Evolutionary conservation across 2,329 filamentous ascomycete genomes (phyloP), one percentile per base, ranked within the genome.

Genomic region (Pseudocercospora musae): DNA sequence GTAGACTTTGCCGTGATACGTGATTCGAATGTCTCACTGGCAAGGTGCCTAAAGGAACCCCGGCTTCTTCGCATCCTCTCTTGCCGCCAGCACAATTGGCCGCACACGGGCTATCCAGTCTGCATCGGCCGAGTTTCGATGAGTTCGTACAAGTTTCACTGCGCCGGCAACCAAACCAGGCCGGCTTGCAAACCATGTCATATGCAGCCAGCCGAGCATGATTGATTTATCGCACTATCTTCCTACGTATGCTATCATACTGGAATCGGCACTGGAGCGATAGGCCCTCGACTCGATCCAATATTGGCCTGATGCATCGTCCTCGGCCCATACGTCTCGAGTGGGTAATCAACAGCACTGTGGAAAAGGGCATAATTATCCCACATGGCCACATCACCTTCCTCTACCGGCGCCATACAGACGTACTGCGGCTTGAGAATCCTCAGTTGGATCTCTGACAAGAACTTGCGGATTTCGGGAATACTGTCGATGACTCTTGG

Each of bases 241-340:
- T 13, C 13, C 1, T 33, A 33, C 11, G 49, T 50, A n/a, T n/a
- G n/a, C n/a, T n/a, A n/a, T n/a, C n/a, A n/a, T 52, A 62, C 63
- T 31, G 63, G 60, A 55, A 66, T 59, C 5, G 60, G 63, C 1
- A 63, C 54, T 4, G 60, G 63, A 8, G 50, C 63, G 13, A 60
- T 29, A 0, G 63, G 63, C 0, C 63, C 63, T 25, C 44, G 4
- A 40, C 60, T 63, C 20, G 63, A 61, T 5, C 55, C 54, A 37
- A 66, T 64, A 42, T 66, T 64, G 18, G 64, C 64, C 37, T 64
- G 62, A 55, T 66, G 62, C 64, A 66, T 66, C 55, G 55, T 64
- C 37, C 61, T 33, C 1, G 64, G 64, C 4, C 64, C 62, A 54
- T 64, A 60, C 23, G 48, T 55, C 44, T 62, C 58, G 1, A 65